These are phyloP conservation scores for Ilex asprella DNA, from an alignment of 257 asterid species.

Conservation along the genomic window DNA sequence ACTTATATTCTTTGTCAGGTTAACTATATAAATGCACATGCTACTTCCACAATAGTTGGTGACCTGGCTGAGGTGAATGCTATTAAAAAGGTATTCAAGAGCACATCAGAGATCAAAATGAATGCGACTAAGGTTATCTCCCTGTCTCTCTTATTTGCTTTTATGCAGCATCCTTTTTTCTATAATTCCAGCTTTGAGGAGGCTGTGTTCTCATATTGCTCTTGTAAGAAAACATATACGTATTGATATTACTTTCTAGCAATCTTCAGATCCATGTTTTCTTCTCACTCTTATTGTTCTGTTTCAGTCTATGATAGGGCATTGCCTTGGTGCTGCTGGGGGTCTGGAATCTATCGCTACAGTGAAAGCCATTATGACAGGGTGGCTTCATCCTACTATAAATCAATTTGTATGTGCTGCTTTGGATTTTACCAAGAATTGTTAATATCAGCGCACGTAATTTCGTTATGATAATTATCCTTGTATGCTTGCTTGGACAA, in stretches of 20 bases:
- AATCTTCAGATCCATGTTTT: slow-evolving; percentile 4
- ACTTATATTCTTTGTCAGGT: slow-evolving; percentile 45
- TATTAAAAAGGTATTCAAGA: slow-evolving; percentile 83
- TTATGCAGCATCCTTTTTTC: not conserved
- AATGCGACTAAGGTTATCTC: slow-evolving; percentile 76
- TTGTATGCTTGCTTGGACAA: slow-evolving; percentile 2
- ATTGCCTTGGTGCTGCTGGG: slow-evolving; percentile 96
- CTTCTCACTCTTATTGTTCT: slow-evolving; percentile 7
- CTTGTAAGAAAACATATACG: not conserved
- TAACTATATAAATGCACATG: slow-evolving; percentile 90
- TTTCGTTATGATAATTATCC: too few species aligned
- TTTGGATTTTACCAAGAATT: not conserved
- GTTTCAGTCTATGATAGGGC: slow-evolving; percentile 93
- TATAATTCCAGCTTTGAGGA: not conserved
- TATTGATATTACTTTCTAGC: not conserved
- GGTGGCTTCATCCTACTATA: slow-evolving; percentile 92
- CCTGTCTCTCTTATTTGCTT: slow-evolving; percentile 5
- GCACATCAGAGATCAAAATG: slow-evolving; percentile 68
- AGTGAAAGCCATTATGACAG: slow-evolving; percentile 76
- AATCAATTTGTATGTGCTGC: slow-evolving; percentile 63
- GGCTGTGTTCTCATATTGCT: too few species aligned
- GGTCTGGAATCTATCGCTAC: slow-evolving; percentile 95
- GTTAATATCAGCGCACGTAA: too few species aligned
- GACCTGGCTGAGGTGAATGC: slow-evolving; percentile 93
- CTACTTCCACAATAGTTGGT: slow-evolving; percentile 89